These are phyloP conservation scores for Aspergillus steynii DNA, from an alignment of 495 filamentous ascomycete species.

Conservation along the genomic window DNA sequence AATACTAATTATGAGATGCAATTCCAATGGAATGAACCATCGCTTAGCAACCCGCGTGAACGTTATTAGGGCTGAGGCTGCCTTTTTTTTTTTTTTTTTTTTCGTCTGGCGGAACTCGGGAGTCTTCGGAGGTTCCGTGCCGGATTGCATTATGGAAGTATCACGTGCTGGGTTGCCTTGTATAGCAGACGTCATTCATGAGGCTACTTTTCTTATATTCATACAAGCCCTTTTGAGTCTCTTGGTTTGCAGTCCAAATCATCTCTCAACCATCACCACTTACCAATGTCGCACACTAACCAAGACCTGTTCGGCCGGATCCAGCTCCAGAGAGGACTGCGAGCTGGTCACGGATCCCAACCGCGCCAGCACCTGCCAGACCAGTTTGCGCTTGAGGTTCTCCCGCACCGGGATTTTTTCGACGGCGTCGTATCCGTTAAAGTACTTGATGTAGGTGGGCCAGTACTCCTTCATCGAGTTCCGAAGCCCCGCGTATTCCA, in stretches of 20 bases:
- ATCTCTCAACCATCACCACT: slow-evolving; percentile 36
- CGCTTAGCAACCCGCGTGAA: slow-evolving; percentile 7
- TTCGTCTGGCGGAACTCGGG: not conserved
- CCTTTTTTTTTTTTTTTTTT: not conserved
- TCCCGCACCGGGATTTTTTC: slow-evolving; percentile 84
- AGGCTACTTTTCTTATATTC: not conserved
- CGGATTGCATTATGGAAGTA: not conserved
- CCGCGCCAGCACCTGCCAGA: slow-evolving; percentile 61
- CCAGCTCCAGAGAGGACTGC: slow-evolving; percentile 31
- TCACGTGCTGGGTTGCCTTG: not conserved
- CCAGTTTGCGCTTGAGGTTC: slow-evolving; percentile 79
- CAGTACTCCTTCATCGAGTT: slow-evolving; percentile 53
- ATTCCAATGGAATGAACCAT: not conserved
- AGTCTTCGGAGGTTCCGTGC: not conserved
- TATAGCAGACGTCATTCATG: not conserved
- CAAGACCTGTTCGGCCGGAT: slow-evolving; percentile 41
- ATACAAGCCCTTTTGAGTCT: not conserved
- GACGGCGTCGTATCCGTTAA: slow-evolving; percentile 82
- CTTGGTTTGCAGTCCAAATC: not conserved
- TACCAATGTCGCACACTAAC: slow-evolving; percentile 49
- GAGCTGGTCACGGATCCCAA: slow-evolving; percentile 37
- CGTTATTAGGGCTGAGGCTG: slow-evolving; percentile 11
- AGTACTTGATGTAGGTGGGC: slow-evolving; percentile 68
- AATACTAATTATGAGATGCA: too few species aligned
- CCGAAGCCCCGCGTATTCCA: slow-evolving; percentile 50